phyloP scores from a whole-genome alignment of 805 yeast species.

The Candida michaelii region DNA sequence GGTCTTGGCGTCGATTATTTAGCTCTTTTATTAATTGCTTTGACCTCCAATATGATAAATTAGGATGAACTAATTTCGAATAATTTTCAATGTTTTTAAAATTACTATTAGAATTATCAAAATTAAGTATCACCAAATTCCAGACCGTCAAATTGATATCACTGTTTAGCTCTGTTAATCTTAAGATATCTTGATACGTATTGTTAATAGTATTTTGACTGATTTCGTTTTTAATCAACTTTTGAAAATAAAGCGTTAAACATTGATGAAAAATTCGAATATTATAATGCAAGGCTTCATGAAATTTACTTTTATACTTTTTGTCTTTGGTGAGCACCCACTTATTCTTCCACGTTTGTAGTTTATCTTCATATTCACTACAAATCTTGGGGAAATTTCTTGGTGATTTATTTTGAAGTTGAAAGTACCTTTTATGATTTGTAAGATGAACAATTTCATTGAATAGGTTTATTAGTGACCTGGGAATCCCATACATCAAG shows the following conservation, averaged over 20 bases:
- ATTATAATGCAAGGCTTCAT: constrained; percentile 41
- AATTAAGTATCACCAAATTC: constrained; percentile 39
- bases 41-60: constrained; percentile 51
- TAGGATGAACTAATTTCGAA: not conserved
- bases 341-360: constrained; percentile 46
- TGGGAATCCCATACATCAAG: constrained; percentile 49
- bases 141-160: constrained; percentile 40
- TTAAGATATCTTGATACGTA: constrained; percentile 1
- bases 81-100: constrained; percentile 3
- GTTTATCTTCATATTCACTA: constrained; percentile 52
- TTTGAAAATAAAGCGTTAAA: constrained; percentile 42
- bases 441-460: constrained; percentile 47
- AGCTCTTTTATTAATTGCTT: constrained; percentile 54
- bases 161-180: not conserved
- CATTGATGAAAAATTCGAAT: constrained; percentile 42
- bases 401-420: constrained; percentile 39
- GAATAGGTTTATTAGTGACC: constrained; percentile 45
- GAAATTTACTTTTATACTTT: constrained; percentile 36
- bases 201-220: constrained; percentile 34
- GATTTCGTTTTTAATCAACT: constrained; percentile 44
- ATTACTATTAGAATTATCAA: constrained; percentile 27
- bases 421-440: constrained; percentile 52
- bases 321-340: constrained; percentile 18
- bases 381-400: constrained; percentile 56
- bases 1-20: constrained; percentile 44